Percentiles rank a stretch among this genome's conserved stretches.
These are phyloP conservation scores for Panellus pusillus DNA, from an alignment of 768 basidiomycete species.

Conservation along the genomic window DNA sequence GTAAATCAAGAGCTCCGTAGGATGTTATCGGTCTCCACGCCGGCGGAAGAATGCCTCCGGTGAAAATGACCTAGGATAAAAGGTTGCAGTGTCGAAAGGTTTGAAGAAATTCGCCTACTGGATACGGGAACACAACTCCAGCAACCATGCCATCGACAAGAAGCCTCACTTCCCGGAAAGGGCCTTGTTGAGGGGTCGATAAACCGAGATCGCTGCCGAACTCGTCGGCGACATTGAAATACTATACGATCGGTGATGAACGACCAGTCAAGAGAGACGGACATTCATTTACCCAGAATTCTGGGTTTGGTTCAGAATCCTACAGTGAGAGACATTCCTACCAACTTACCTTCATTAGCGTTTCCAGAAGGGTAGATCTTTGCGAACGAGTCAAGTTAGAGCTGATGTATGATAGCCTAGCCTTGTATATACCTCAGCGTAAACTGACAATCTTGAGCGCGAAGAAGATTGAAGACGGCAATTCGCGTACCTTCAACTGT, in stretches of 20 bases:
- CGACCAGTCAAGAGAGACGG: background rate
- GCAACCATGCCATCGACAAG: conserved; percentile 47
- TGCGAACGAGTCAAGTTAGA: conserved; percentile 48
- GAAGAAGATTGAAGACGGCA: background rate
- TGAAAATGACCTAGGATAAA: conserved; percentile 51
- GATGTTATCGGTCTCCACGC: conserved; percentile 71
- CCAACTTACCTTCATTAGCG: conserved; percentile 33
- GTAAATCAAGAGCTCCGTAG: conserved; percentile 75
- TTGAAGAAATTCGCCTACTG: conserved; percentile 26
- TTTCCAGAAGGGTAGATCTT: conserved; percentile 70
- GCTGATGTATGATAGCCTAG: background rate
- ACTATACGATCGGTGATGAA: conserved; percentile 39
- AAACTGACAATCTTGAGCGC: conserved; percentile 1
- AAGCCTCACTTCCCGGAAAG: conserved; percentile 51
- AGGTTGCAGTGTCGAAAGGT: background rate
- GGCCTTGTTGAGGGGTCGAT: conserved; percentile 42
- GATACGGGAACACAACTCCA: conserved; percentile 50
- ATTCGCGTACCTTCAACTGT: conserved; percentile 39
- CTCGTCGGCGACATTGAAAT: conserved; percentile 64
- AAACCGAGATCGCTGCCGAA: conserved; percentile 56
- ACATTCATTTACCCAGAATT: conserved; percentile 65
- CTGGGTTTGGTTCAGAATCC: conserved; percentile 26
- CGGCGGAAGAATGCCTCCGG: conserved; percentile 69
- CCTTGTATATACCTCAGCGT: conserved; percentile 11
- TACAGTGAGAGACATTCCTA: background rate